These are phyloP conservation scores for Torulaspora quercuum DNA, from an alignment of 805 yeast genomes.

Conservation along the genomic window DNA sequence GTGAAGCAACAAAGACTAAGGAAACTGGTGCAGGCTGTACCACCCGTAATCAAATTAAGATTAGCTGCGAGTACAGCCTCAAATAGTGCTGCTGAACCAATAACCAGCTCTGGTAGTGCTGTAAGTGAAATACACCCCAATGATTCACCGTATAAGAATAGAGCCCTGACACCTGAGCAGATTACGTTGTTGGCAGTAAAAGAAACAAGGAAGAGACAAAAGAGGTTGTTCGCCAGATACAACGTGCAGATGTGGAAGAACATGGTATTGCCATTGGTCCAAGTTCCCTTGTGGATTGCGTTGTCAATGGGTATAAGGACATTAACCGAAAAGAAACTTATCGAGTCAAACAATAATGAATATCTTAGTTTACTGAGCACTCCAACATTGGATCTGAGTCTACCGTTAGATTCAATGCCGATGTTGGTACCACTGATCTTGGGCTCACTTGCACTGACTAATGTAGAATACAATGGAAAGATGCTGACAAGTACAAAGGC, in stretches of 20 bases:
- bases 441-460: conserved; percentile 68
- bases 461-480: conserved; percentile 76
- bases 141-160: conserved; percentile 24
- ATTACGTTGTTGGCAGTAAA: conserved; percentile 68
- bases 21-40: conserved; percentile 69
- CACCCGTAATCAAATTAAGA: conserved; percentile 63
- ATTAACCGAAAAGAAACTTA: conserved; percentile 54
- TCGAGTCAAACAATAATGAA: conserved; percentile 27
- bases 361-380: conserved; percentile 32
- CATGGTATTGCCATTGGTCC: conserved; percentile 68
- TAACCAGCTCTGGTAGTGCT: conserved; percentile 15
- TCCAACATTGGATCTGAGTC: conserved; percentile 61
- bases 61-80: conserved; percentile 38
- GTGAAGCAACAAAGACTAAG: conserved; percentile 67
- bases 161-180: conserved; percentile 68
- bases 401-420: conserved; percentile 54
- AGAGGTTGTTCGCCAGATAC: conserved; percentile 59
- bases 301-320: conserved; percentile 73
- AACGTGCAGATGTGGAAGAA: conserved; percentile 80
- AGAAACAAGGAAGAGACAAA: conserved; percentile 75
- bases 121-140: conserved; percentile 30
- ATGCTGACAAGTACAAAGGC: conserved; percentile 45
- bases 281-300: conserved; percentile 82
- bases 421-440: conserved; percentile 71
- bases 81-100: conserved; percentile 17